Percentiles rank a stretch among this genome's conserved stretches.
Evolutionary conservation across 1,139 yeast species (phyloP).

Genomic region (Wickerhamomyces sp.): DNA sequence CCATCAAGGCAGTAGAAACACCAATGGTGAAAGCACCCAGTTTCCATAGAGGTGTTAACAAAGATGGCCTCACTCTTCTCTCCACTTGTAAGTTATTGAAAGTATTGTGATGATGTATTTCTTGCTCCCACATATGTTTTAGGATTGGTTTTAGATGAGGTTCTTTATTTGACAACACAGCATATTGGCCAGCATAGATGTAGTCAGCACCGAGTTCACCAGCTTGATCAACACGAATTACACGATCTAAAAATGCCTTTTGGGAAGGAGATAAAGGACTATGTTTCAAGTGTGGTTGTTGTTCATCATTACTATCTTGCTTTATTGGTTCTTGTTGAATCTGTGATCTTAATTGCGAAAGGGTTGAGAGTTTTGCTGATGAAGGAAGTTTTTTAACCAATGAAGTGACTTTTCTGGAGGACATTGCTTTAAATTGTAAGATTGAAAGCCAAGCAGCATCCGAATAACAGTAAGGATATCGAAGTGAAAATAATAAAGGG

Average conservation of each 20-base stretch:
- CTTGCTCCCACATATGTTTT: constrained; percentile 98
- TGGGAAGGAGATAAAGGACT: constrained; percentile 49
- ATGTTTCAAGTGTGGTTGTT: neutral
- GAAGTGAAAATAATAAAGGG: no score
- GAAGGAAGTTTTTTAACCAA: neutral
- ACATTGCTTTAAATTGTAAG: neutral
- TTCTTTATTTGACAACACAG: constrained; percentile 62
- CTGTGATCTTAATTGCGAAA: constrained; percentile 5
- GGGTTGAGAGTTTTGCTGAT: constrained; percentile 1
- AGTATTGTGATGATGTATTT: constrained; percentile 80
- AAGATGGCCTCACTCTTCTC: constrained; percentile 84
- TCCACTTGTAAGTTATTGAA: constrained; percentile 72
- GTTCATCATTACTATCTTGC: no score
- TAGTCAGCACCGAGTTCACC: constrained; percentile 98
- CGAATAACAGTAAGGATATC: no score
- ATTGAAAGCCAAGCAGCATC: no score
- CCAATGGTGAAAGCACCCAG: constrained; percentile 87
- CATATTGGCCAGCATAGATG: constrained; percentile 87
- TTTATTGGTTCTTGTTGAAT: constrained; percentile 1
- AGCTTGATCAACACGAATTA: constrained; percentile 92
- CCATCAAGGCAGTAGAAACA: constrained; percentile 75
- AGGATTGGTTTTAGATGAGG: constrained; percentile 71
- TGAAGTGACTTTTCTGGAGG: neutral
- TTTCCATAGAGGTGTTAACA: constrained; percentile 91
- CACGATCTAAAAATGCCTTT: constrained; percentile 65